Evolutionary conservation across 176 grass and related monocot genomes (phyloP), one percentile per base, ranked within the genome.

Genomic region (Echinochloa phyllopogon): DNA sequence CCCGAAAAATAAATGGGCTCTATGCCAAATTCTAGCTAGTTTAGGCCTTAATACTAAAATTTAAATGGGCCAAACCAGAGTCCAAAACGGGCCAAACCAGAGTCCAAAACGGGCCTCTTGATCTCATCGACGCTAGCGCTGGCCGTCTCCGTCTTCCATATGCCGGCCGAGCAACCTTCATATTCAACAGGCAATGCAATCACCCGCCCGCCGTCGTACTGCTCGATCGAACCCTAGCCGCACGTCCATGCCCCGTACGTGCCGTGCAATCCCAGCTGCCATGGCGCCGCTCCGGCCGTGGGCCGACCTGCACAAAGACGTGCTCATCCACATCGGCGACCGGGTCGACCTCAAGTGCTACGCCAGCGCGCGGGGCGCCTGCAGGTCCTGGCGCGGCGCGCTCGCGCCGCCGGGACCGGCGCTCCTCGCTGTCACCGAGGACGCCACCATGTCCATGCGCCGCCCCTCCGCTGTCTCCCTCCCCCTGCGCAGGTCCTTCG

Each of bases 261-360:
- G 29, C 29, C 29, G 29, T 2, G 29, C 29, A 18, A 4, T 20
- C 77, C 69, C 73, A 13, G 16, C 38, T 25, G 77, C 60, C 78
- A 87, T 87, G 85, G 69, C 78, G 85, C 77, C 85, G 20, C 75
- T 82, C 85, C 60, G 85, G 49, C 78, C 70, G 69, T 87, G 85
- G 85, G 85, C 78, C 60, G 85, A 87, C 79, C 85, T 87, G 78
- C 85, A 78, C 40, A 59, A 78, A 5, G 85, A 87, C 78, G 70
- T 87, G 3, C 78, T 87, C 70, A 75, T 59, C 85, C 85, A 78
- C 40, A 59, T 87, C 85, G 85, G 85, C 18, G 85, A 87, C 78
- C 52, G 60, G 49, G 78, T 87, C 40, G 78, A 87, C 78, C 78
- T 87, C 85, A 87, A 87, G 78, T 87, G 78, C 60, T 87, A 87